These are phyloP conservation scores for Psilocybe cyanescens DNA, from an alignment of 768 basidiomycete species.

Conservation along the genomic window DNA sequence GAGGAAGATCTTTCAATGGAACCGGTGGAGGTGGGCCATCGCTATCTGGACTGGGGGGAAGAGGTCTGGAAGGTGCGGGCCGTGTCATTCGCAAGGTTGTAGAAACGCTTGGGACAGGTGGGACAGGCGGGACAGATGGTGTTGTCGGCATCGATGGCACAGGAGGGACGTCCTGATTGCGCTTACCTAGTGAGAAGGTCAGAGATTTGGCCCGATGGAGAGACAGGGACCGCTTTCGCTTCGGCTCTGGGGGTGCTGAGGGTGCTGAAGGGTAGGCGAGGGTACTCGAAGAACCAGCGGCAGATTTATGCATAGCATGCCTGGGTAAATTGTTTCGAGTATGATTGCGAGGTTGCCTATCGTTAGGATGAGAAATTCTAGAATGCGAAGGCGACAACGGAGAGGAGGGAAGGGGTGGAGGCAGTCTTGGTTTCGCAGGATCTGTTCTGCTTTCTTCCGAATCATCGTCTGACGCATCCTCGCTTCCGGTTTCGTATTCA, in stretches of 20 bases:
- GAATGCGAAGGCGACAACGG: conserved; percentile 4
- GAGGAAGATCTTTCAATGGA: conserved; percentile 13
- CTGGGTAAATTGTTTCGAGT: not conserved
- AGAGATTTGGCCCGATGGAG: conserved; percentile 52
- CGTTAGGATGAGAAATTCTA: not conserved
- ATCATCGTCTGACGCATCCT: conserved; percentile 37
- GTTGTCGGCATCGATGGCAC: conserved; percentile 44
- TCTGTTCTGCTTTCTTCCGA: conserved; percentile 32
- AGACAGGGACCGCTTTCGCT: conserved; percentile 44
- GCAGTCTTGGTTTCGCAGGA: not conserved
- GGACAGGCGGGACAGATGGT: not conserved
- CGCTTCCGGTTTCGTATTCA: conserved; percentile 41
- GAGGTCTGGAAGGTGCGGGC: conserved; percentile 40
- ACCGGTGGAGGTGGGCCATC: conserved; percentile 18
- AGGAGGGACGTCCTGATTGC: conserved; percentile 39
- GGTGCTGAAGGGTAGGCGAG: not conserved
- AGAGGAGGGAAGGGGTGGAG: not conserved
- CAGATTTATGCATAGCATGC: not conserved
- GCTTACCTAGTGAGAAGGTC: conserved; percentile 32
- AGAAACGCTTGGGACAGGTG: not conserved
- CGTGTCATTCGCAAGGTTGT: conserved; percentile 29
- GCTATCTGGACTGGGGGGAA: conserved; percentile 39
- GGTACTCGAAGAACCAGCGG: conserved; percentile 2
- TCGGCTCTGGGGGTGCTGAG: conserved; percentile 17
- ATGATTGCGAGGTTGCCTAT: conserved; percentile 12